Base-by-base conservation (phyloP, 192 early-diverging fungal genomes). In the Coemansia asiatica region DNA sequence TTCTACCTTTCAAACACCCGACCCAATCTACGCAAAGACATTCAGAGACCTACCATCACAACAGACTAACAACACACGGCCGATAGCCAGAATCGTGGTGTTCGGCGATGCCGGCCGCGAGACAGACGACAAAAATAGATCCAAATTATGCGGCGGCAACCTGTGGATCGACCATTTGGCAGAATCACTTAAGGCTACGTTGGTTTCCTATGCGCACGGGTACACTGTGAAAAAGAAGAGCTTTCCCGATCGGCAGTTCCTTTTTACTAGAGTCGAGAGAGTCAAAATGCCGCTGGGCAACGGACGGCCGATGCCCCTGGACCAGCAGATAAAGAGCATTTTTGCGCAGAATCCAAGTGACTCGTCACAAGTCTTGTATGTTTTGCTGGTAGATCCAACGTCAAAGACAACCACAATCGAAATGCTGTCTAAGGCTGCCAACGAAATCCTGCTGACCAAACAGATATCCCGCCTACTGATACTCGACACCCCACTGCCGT, bases 141-240 rank as follows among this genome's bases (percentile, higher is more conserved):
- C 71, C 18, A 67, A 64, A 29, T 49, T 74, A 1, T 74, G 71
- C 19, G 71, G 71, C 26, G 71, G 71, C 36, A 63, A 63, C 21
- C 40, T 74, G 27, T 74, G 71, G 71, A 68, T 74, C 16, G 71
- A 74, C 23, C 71, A 74, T 47, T 16, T 74, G 13, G 66, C 71
- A n/a, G 61, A 74, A 18, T 54, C 66, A 0, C 71, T 74, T 10
- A 36, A 56, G 27, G 71, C 71, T 2, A 66, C 67, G 26, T 38
- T 74, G 16, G n/a, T 62, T 4, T 67, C 65, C 2, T 59, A 64
- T 27, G 71, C 71, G 0, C 71, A 74, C 23, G 71, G 56, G 0
- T 74, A 74, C 50, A 7, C 60, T 5, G 47, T 74, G 6, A 40
- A 25, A 18, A 51, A 44, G 18, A 40, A 60, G 21, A 61, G 50